These are phyloP conservation scores for Sutorius eximius DNA, from an alignment of 1,284 basidiomycete genomes.

Conservation along the genomic window DNA sequence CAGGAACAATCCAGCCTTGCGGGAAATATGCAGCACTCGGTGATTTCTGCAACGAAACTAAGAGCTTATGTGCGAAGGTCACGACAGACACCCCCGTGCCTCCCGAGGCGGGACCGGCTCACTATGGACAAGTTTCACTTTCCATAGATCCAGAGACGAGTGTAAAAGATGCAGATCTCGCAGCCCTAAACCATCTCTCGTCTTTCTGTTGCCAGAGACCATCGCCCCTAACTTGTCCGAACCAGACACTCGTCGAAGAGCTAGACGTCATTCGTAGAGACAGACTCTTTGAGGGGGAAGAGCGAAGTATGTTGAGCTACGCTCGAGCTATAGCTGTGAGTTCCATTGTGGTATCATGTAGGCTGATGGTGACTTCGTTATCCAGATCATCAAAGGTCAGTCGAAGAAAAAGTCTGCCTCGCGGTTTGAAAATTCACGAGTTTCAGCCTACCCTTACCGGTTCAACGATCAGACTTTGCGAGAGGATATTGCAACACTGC, in stretches of 20 bases:
- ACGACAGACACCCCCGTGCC: neutral
- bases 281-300: conserved; percentile 63
- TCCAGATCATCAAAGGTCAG: conserved; percentile 63
- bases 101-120: conserved; percentile 6
- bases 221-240: conserved; percentile 63
- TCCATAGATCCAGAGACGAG: conserved; percentile 11
- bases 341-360: neutral
- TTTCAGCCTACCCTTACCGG: conserved; percentile 60
- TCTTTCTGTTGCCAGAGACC: conserved; percentile 60
- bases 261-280: conserved; percentile 59
- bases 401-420: neutral
- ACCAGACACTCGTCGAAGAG: conserved; percentile 57
- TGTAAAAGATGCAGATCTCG: conserved; percentile 13
- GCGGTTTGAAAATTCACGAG: conserved; percentile 1
- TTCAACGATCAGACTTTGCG: conserved; percentile 45
- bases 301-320: conserved; percentile 65
- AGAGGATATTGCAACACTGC: conserved; percentile 52
- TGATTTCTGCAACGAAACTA: conserved; percentile 49
- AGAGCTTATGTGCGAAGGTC: conserved; percentile 42
- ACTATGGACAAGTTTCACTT: conserved; percentile 8
- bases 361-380: neutral
- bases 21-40: conserved; percentile 54
- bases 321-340: conserved; percentile 64
- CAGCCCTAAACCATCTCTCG: conserved; percentile 39
- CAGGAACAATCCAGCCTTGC: conserved; percentile 47